Conservation (phyloP, 176 grass and related monocot species). For the Triticum monococcum region DNA sequence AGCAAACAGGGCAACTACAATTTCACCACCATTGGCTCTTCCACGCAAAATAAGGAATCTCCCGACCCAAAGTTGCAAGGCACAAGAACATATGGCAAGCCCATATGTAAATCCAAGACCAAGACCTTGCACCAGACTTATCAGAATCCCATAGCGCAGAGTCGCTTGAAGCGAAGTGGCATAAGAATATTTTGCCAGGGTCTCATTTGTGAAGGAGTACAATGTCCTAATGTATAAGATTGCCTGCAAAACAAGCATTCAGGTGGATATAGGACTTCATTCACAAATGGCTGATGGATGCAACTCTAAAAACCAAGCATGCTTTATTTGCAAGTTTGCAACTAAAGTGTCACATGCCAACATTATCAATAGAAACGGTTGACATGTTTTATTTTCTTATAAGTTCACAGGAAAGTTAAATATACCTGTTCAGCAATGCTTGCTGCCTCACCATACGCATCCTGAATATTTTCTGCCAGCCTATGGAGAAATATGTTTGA, state of each 20-base stretch:
- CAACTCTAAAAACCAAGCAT: neutral
- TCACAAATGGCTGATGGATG: neutral
- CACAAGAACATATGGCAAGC: slow-evolving; percentile 98
- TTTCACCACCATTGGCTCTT: slow-evolving; percentile 93
- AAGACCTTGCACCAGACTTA: slow-evolving; percentile 97
- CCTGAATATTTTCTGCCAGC: slow-evolving; percentile 99
- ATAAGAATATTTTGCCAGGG: slow-evolving; percentile 97
- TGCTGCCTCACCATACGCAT: slow-evolving; percentile 97
- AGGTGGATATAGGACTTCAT: neutral
- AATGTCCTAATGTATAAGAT: slow-evolving; percentile 89
- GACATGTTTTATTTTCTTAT: neutral
- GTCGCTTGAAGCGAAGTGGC: slow-evolving; percentile 98
- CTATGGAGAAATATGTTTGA: slow-evolving; percentile 99
- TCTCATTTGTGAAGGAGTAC: slow-evolving; percentile 96
- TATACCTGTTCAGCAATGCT: slow-evolving; percentile 98
- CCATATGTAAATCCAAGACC: slow-evolving; percentile 99
- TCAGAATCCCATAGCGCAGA: slow-evolving; percentile 90
- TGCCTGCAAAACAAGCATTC: slow-evolving; percentile 53
- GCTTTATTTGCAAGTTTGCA: slow-evolving; percentile 13
- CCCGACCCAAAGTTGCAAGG: slow-evolving; percentile 97
- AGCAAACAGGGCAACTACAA: slow-evolving; percentile 81
- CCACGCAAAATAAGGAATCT: slow-evolving; percentile 69
- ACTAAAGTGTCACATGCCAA: neutral
- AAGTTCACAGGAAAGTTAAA: neutral
- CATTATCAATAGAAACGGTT: neutral